Conservation (phyloP, 345 rosid species). For the Acer saccharum region DNA sequence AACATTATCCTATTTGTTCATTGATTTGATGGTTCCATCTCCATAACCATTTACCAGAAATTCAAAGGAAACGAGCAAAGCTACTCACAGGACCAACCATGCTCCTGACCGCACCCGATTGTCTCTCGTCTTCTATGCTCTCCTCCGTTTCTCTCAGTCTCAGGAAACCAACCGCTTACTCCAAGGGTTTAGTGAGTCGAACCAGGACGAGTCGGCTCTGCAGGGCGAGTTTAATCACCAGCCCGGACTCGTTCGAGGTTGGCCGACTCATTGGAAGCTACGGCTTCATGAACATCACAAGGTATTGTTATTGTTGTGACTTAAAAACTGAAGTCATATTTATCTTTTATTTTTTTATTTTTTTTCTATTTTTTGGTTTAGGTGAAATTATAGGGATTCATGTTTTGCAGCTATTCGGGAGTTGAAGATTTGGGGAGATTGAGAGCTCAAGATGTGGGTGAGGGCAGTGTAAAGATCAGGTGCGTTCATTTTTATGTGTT, state of each 20-base stretch:
- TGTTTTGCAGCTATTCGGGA: conserved; percentile 64
- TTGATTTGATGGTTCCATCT: conserved; percentile 10
- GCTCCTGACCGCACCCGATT: conserved; percentile 26
- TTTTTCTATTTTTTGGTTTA: background rate
- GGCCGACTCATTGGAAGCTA: conserved; percentile 90
- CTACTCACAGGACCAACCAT: conserved; percentile 6
- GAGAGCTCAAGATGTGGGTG: conserved; percentile 81
- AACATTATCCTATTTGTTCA: conserved; percentile 7
- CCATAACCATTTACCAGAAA: background rate
- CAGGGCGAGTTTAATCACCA: conserved; percentile 62
- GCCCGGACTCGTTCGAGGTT: conserved; percentile 82
- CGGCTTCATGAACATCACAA: conserved; percentile 89
- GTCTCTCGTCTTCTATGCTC: conserved; percentile 18
- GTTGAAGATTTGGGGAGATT: conserved; percentile 51
- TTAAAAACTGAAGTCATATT: too few relatives aligned
- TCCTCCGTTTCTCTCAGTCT: conserved; percentile 20
- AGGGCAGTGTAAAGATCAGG: conserved; percentile 90
- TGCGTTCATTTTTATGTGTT: conserved; percentile 16
- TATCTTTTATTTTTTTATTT: too few relatives aligned
- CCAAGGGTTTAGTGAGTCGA: conserved; percentile 25
- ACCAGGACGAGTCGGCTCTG: conserved; percentile 40
- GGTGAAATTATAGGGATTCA: background rate
- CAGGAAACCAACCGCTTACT: conserved; percentile 11
- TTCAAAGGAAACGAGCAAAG: background rate
- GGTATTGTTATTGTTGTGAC: conserved; percentile 38